These are phyloP conservation scores for Phialophora verrucosa DNA, from an alignment of 2,329 filamentous ascomycete genomes.

Conservation along the genomic window DNA sequence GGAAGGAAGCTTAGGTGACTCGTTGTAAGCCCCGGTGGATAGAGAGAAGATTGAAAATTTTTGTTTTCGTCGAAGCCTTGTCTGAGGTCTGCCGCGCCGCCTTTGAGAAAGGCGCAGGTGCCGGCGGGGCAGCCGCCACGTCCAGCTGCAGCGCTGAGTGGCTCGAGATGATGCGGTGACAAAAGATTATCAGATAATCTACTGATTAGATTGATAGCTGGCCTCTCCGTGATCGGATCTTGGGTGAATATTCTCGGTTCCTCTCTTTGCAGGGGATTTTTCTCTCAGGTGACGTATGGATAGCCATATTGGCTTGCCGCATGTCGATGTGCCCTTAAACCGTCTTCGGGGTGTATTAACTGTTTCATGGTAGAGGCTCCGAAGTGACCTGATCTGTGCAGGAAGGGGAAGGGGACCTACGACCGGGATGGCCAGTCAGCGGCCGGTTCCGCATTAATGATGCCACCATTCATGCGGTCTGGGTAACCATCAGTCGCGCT, in stretches of 20 bases:
- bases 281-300: constrained; percentile 5
- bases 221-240: constrained; percentile 32
- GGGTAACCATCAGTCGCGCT: constrained; percentile 7
- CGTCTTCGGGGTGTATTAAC: background rate
- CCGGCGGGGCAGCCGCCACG: constrained; percentile 2
- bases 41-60: constrained; percentile 9
- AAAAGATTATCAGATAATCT: constrained; percentile 25
- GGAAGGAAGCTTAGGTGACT: background rate
- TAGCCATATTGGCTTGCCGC: constrained; percentile 1
- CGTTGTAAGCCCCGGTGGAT: background rate
- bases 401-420: background rate
- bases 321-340: background rate
- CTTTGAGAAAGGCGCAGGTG: background rate
- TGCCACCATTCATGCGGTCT: constrained; percentile 6
- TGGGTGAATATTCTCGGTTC: background rate
- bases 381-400: background rate
- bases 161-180: constrained; percentile 21
- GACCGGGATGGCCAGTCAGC: constrained; percentile 4
- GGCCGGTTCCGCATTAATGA: constrained; percentile 19
- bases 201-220: constrained; percentile 30
- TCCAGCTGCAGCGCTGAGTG: constrained; percentile 9
- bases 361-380: constrained; percentile 5
- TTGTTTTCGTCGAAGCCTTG: constrained; percentile 16
- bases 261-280: background rate
- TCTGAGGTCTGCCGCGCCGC: constrained; percentile 14